phyloP scores from a whole-genome alignment of 2,329 filamentous ascomycete genomes.

The Raffaelea deltoideospora region DNA sequence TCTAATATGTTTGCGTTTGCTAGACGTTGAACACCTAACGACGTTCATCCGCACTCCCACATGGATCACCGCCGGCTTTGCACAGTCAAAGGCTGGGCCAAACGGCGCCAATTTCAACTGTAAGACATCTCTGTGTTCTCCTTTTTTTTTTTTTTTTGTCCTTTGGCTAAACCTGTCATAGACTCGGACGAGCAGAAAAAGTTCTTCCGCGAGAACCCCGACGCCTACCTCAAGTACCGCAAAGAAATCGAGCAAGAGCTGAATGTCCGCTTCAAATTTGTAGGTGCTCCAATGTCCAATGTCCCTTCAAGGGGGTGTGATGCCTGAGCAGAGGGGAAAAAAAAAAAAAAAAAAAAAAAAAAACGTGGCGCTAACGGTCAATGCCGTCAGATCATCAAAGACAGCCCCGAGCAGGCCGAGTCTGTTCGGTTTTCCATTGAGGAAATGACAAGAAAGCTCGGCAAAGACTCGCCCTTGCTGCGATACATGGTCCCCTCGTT shows the following conservation, averaged over 20 bases:
- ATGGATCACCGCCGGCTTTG: constrained; percentile 23
- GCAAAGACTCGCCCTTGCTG: too few relatives aligned
- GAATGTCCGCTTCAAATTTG: constrained; percentile 26
- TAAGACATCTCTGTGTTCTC: too few relatives aligned
- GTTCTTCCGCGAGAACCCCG: constrained; percentile 23
- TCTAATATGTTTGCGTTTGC: too few relatives aligned
- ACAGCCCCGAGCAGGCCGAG: constrained; percentile 23
- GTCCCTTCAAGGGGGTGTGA: neutral
- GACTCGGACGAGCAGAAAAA: too few relatives aligned
- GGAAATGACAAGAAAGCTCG: constrained; percentile 30
- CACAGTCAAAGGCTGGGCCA: constrained; percentile 7
- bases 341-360: too few relatives aligned
- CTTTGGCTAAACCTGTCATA: too few relatives aligned
- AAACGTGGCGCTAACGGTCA: neutral
- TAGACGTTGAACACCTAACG: constrained; percentile 20
- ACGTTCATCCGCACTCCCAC: constrained; percentile 25
- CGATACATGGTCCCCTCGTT: constrained; percentile 38
- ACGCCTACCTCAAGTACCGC: constrained; percentile 28
- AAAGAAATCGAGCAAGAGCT: constrained; percentile 30
- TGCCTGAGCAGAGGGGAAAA: too few relatives aligned
- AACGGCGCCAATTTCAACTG: constrained; percentile 4
- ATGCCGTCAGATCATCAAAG: constrained; percentile 20
- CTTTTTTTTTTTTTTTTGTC: too few relatives aligned
- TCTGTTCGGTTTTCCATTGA: constrained; percentile 24
- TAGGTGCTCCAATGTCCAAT: constrained; percentile 11